Evolutionary conservation across 306 rosid genomes (phyloP), one percentile per base, ranked within the genome.

Genomic region (Malus fusca): DNA sequence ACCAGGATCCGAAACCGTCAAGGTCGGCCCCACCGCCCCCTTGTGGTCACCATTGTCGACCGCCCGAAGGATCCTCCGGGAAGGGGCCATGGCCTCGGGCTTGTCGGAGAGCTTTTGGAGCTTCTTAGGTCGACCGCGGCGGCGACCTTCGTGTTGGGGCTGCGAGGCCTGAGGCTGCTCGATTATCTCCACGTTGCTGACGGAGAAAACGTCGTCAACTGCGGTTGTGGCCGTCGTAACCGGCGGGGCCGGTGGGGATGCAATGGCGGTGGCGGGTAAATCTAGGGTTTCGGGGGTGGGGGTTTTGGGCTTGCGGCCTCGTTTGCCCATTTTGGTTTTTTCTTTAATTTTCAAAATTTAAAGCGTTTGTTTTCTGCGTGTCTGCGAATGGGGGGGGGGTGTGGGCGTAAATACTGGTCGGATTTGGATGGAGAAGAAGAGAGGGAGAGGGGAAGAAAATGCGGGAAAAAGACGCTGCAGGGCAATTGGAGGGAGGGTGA

Each of bases 61-160:
- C 5, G 79, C 15, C 18, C 92, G 86, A 13, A 78, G 1, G 55
- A 40, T 66, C 33, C 88, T 89, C 44, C 92, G 82, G 1, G 78
- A 81, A 1, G 88, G 25, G 35, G 90, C 37, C n/a, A 73, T 63
- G 10, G 61, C 55, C 8, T 75, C 88, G 51, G 75, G 37, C 58
- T 78, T 87, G 4, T 91, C 94, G 22, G 88, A 61, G 42, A 62
- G 80, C 58, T 70, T 80, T 5, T 85, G 79, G 44, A 59, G 75
- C 67, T 92, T 94, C 83, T 73, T 90, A 23, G 92, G 93, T 30
- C 97, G 91, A 62, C 96, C 97, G 1, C 89, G 93, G 59, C 87
- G 79, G 56, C 77, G 68, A 35, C 61, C 30, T 5, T 43, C 59
- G 75, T 77, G 81, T 44, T 81, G 84, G 28, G 71, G 76, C 52